Conservation (phyloP, 164 flowering plant genomes). For the Sextonia rubra region DNA sequence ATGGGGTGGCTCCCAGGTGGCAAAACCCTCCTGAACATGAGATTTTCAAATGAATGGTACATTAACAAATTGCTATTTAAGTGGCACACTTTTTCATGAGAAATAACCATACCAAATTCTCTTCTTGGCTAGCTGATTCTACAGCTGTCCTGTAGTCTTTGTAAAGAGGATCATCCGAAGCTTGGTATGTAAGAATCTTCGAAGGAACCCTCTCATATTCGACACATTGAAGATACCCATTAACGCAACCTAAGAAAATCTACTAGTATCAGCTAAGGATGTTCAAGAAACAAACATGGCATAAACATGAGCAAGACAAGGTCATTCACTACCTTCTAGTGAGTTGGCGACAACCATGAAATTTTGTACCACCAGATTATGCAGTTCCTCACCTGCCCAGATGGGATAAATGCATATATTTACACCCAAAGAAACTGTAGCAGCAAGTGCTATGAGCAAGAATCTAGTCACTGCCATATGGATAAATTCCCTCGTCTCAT, state of each 20-base stretch:
- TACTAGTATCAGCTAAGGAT: slow-evolving; percentile 1
- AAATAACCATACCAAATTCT: slow-evolving; percentile 41
- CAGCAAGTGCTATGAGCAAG: slow-evolving; percentile 70
- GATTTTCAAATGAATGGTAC: neutral
- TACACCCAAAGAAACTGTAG: slow-evolving; percentile 52
- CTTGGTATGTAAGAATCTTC: slow-evolving; percentile 72
- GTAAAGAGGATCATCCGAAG: slow-evolving; percentile 72
- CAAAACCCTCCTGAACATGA: slow-evolving; percentile 59
- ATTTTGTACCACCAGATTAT: slow-evolving; percentile 75
- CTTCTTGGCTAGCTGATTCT: slow-evolving; percentile 73
- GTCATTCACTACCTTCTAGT: slow-evolving; percentile 12
- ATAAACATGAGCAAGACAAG: neutral
- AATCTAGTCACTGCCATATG: slow-evolving; percentile 59
- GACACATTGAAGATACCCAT: slow-evolving; percentile 60
- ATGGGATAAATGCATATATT: slow-evolving; percentile 75
- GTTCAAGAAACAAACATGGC: neutral
- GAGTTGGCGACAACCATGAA: slow-evolving; percentile 61
- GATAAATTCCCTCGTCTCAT: slow-evolving; percentile 49
- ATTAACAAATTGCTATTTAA: neutral
- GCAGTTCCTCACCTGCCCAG: slow-evolving; percentile 93
- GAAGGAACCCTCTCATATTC: slow-evolving; percentile 82
- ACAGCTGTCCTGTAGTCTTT: slow-evolving; percentile 77
- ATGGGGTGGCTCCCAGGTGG: slow-evolving; percentile 94
- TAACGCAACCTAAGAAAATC: slow-evolving; percentile 58
- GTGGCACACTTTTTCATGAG: neutral